Percentiles rank a stretch among this genome's conserved stretches.
These are phyloP conservation scores for Babesia gibsoni DNA, from an alignment of 169 alveolate genomes.

Conservation along the genomic window DNA sequence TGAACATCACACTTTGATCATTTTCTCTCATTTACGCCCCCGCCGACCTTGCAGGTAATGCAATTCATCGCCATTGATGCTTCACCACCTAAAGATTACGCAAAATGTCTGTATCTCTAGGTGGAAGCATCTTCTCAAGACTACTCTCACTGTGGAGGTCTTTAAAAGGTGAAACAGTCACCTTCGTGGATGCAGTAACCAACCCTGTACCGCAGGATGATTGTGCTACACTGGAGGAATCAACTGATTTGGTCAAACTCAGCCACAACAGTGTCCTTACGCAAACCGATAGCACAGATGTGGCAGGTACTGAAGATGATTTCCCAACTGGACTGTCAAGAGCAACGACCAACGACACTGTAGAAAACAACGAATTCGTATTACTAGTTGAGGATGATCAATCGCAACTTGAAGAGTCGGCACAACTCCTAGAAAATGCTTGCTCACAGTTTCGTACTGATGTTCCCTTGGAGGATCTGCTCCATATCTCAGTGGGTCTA, in stretches of 20 bases:
- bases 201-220: not conserved
- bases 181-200: constrained; percentile 23
- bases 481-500: constrained; percentile 30
- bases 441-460: constrained; percentile 17
- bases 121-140: constrained; percentile 3
- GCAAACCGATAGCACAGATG: constrained; percentile 14
- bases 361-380: constrained; percentile 32
- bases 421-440: not conserved
- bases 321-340: not conserved
- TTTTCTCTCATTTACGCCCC: too few species aligned
- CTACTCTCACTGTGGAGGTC: constrained; percentile 19
- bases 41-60: too few species aligned
- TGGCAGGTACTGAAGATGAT: not conserved
- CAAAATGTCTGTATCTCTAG: constrained; percentile 15
- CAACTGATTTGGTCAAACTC: not conserved
- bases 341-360: not conserved
- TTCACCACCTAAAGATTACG: not conserved
- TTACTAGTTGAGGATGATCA: not conserved
- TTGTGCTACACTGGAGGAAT: not conserved
- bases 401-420: not conserved
- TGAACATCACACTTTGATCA: too few species aligned
- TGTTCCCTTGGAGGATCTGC: constrained; percentile 45
- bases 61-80: too few species aligned
- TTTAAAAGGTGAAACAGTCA: constrained; percentile 11
- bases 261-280: not conserved